Base-by-base conservation (phyloP, 129 eudicot genomes). In the Ambrosia trifida region DNA sequence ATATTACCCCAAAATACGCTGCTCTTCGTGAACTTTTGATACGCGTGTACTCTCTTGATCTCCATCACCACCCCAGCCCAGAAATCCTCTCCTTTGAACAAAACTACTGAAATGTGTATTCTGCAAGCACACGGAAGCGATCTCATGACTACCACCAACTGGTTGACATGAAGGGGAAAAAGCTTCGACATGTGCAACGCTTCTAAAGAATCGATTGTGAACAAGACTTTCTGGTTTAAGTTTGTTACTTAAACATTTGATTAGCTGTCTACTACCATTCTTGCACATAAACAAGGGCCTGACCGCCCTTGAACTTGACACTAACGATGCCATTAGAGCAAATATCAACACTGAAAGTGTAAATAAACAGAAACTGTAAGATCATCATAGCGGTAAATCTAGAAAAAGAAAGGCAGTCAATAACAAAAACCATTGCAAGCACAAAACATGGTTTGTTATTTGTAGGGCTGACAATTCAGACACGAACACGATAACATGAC, bases 51-150 rank as follows among this genome's bases (percentile, higher is more conserved):
- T 86, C 68, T 87, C 96, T 54, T 75, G 58, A 63, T 84, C 93
- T 51, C 97, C 97, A 78, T 91, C 97, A 64, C 92, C 97, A 64
- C 92, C 82, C 33, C 86, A 79, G 7, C 97, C 97, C 33, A 91
- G 82, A 79, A 91, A 91, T 8, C 85, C 84, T 75, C 97, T 88
- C 67, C 66, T 85, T 51, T 91, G 97, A 57, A 76, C 19, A 56
- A 62, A 24, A 65, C 65, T 67, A 52, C 16, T 67, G 2, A 53
- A 65, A 16, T 24, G 35, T 16, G 13, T 49, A 28, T 74, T 73
- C 35, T 69, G 76, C 56, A 72, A 18, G 38, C 68, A 28, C 47
- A 70, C 56, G 35, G 69, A 35, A 9, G 3, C 59, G 38, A 13
- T 69, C 61, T 75, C 60, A 14, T 28, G 76, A 52, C 46, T 52